Percentiles rank a stretch among this genome's conserved stretches.
These are phyloP conservation scores for Spergularia azorica DNA, from an alignment of 179 eudicot genomes.

Conservation along the genomic window DNA sequence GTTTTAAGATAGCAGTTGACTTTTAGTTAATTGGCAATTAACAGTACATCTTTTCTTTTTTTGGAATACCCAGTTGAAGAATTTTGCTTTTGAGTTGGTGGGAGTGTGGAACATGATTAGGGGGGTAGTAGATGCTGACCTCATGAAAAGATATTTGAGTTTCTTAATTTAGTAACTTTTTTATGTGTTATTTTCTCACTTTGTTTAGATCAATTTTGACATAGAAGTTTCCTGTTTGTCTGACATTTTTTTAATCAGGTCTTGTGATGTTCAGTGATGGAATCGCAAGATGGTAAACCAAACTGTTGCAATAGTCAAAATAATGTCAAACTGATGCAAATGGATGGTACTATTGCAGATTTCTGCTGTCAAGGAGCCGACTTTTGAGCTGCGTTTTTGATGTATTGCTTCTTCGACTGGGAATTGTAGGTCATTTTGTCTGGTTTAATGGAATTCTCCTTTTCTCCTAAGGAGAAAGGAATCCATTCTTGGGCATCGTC, in stretches of 20 bases:
- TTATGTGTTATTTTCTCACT: background rate
- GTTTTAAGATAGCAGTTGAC: conserved; percentile 7
- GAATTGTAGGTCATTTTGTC: conserved; percentile 9
- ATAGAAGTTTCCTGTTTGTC: background rate
- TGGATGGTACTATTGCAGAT: conserved; percentile 9
- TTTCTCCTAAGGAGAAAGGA: conserved; percentile 40
- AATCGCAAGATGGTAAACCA: background rate
- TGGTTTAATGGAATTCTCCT: conserved; percentile 47
- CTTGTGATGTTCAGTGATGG: background rate
- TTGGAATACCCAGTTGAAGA: background rate
- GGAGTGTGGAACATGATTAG: background rate
- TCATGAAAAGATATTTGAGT: conserved; percentile 11
- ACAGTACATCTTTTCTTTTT: background rate
- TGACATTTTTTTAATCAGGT: conserved; percentile 6
- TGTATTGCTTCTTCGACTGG: background rate
- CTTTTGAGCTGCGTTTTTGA: no score
- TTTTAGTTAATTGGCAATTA: conserved; percentile 5
- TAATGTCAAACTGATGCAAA: conserved; percentile 3
- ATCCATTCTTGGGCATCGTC: conserved; percentile 34
- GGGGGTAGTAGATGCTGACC: conserved; percentile 11
- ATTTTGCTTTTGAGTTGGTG: conserved; percentile 10
- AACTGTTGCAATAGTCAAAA: background rate
- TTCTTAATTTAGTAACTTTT: conserved; percentile 4
- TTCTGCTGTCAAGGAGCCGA: no score
- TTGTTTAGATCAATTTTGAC: conserved; percentile 18